Conservation (phyloP, 2,329 filamentous ascomycete genomes). For the Fusarium compactum region DNA sequence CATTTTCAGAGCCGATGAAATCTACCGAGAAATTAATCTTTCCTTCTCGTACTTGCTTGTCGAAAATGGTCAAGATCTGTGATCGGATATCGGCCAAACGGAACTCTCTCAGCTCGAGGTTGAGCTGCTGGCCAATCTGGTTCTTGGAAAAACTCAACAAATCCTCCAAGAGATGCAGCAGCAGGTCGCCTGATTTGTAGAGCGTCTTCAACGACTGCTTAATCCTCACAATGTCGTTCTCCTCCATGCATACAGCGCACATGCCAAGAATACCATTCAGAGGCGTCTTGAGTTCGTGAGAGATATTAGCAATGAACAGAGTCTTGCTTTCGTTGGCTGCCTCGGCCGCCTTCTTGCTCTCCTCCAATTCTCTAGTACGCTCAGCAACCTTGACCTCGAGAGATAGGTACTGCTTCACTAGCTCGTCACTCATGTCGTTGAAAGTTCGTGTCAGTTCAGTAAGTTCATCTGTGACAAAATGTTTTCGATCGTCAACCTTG, state of each 20-base stretch:
- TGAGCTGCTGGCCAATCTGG: slow-evolving; percentile 87
- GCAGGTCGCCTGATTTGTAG: slow-evolving; percentile 78
- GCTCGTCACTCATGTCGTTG: slow-evolving; percentile 93
- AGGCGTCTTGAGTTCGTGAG: slow-evolving; percentile 88
- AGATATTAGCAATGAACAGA: slow-evolving; percentile 95
- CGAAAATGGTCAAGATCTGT: slow-evolving; percentile 87
- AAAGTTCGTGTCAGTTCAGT: slow-evolving; percentile 88
- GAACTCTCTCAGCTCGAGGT: slow-evolving; percentile 87
- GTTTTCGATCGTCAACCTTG: slow-evolving; percentile 80
- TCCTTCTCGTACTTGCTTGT: slow-evolving; percentile 87
- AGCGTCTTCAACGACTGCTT: slow-evolving; percentile 88
- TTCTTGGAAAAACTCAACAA: slow-evolving; percentile 95
- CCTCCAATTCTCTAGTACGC: slow-evolving; percentile 85
- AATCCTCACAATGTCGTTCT: slow-evolving; percentile 81
- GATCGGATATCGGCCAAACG: slow-evolving; percentile 84
- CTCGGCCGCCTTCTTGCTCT: slow-evolving; percentile 91
- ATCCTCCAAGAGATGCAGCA: slow-evolving; percentile 89
- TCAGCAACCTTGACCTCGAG: slow-evolving; percentile 87
- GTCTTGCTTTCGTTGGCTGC: slow-evolving; percentile 98
- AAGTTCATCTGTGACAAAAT: slow-evolving; percentile 83
- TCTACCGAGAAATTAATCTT: slow-evolving; percentile 78
- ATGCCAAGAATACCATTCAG: slow-evolving; percentile 96
- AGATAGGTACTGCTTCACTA: slow-evolving; percentile 86
- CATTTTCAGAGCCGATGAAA: slow-evolving; percentile 64
- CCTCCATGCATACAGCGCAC: slow-evolving; percentile 92